phyloP scores from a whole-genome alignment of 2,329 filamentous ascomycete species.

The Emmonsiellopsis sp. region DNA sequence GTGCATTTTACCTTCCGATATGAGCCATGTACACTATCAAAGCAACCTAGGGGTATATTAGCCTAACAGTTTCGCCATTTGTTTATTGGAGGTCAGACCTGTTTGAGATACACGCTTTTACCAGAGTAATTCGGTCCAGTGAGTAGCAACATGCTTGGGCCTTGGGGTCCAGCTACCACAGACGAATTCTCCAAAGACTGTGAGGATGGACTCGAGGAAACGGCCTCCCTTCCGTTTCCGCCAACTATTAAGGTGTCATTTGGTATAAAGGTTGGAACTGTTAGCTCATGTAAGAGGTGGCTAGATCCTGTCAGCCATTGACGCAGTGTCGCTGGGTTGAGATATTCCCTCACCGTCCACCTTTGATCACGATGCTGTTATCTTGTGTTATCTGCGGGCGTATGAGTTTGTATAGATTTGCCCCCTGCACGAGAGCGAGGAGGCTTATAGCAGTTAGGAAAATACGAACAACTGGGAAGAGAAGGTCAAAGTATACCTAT shows the following conservation, averaged over 20 bases:
- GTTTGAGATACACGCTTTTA: conserved; percentile 92
- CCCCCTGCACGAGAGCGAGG: conserved; percentile 68
- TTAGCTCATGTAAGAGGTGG: conserved; percentile 78
- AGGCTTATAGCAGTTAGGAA: conserved; percentile 41
- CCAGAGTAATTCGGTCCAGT: conserved; percentile 96
- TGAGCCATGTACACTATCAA: conserved; percentile 89
- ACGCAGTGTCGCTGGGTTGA: background rate
- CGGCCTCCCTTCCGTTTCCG: conserved; percentile 28
- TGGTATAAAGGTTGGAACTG: conserved; percentile 68
- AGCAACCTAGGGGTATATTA: conserved; percentile 46
- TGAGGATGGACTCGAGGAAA: background rate
- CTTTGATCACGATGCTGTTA: conserved; percentile 63
- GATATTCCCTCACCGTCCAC: conserved; percentile 51
- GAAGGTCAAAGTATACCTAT: conserved; percentile 38
- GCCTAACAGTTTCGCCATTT: background rate
- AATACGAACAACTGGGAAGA: background rate
- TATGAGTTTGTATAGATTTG: conserved; percentile 61
- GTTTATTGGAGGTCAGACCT: conserved; percentile 32
- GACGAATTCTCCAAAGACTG: background rate
- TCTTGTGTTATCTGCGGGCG: conserved; percentile 59
- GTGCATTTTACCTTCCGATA: conserved; percentile 49
- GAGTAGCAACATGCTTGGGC: conserved; percentile 64
- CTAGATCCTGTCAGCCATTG: conserved; percentile 23
- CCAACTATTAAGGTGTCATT: conserved; percentile 68
- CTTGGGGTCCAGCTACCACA: conserved; percentile 10